Base-by-base conservation (phyloP, 345 rosid genomes). In the Hevea brasiliensis region DNA sequence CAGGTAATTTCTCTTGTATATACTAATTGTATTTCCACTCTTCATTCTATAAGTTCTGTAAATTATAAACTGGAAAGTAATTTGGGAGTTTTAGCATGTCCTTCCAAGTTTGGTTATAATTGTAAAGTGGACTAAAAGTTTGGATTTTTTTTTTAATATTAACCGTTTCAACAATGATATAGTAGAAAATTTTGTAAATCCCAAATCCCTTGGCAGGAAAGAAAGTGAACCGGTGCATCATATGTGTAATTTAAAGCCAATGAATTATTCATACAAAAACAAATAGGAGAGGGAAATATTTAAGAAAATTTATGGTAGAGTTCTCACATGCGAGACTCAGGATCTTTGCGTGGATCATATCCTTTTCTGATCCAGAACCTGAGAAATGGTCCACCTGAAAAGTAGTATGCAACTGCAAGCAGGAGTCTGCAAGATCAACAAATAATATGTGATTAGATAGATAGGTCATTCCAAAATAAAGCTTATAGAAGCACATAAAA, bases 281-380 rank as follows among this genome's bases (percentile, higher is more conserved):
- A 15, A 32, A 56, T 61, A 61, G 21, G 18, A 57, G 48, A 51
- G 21, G 17, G 9, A 44, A 35, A 72, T 32, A n/a, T 63, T 8
- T 45, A 67, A n/a, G n/a, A 65, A 17, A 44, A 65, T 20, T 44
- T 45, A 51, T n/a, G 56, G 54, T 50, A 72, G 73, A 62, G 74
- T 17, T 66, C 94, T 89, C 83, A 92, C 99, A 89, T 89, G 83
- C 94, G 87, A 76, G 99, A 93, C 74, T 91, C 93, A 26, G 97
- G 97, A 86, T 95, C 98, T 79, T 81, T 84, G 59, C 96, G 92
- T 68, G 99, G 99, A 84, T 95, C 99, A 76, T 95, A 95, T 79
- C 96, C 99, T 85, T 91, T 93, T 80, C 77, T 90, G 75, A 95
- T 91, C 99, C 99, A 95, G 81, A 95, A 90, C 79, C 88, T 89